Evolutionary conservation across 2,329 filamentous ascomycete genomes (phyloP).

Genomic region (Trichoderma sp.): DNA sequence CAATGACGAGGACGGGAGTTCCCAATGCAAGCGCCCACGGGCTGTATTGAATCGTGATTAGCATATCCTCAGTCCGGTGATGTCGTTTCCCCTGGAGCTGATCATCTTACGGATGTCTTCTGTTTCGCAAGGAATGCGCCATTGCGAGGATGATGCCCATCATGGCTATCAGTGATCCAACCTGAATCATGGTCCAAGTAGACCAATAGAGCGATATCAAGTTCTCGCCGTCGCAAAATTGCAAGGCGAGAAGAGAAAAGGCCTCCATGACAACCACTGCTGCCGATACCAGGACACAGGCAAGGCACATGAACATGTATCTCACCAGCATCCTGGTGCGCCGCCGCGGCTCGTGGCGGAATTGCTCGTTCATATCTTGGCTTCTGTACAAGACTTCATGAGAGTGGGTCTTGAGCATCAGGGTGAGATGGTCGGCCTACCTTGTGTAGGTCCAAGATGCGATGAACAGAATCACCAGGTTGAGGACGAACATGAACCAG

Average conservation of each 20-base stretch:
- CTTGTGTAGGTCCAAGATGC: slow-evolving; percentile 47
- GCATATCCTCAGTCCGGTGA: background rate
- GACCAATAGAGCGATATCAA: slow-evolving; percentile 63
- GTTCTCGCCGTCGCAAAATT: slow-evolving; percentile 63
- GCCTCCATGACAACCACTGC: slow-evolving; percentile 56
- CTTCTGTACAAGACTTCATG: slow-evolving; percentile 33
- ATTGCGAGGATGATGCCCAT: slow-evolving; percentile 58
- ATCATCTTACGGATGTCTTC: slow-evolving; percentile 53
- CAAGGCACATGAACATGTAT: slow-evolving; percentile 49
- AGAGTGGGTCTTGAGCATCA: slow-evolving; percentile 9
- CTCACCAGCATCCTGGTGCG: slow-evolving; percentile 44
- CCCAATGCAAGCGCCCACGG: slow-evolving; percentile 63
- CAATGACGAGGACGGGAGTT: slow-evolving; percentile 62
- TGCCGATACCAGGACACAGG: slow-evolving; percentile 50
- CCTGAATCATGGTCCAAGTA: slow-evolving; percentile 62
- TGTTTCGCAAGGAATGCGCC: slow-evolving; percentile 52
- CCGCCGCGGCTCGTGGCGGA: slow-evolving; percentile 38
- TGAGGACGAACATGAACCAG: slow-evolving; percentile 50
- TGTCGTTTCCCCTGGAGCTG: background rate
- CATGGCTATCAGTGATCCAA: slow-evolving; percentile 61
- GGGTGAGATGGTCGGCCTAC: slow-evolving; percentile 33
- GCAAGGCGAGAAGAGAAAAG: slow-evolving; percentile 55
- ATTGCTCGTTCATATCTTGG: slow-evolving; percentile 44
- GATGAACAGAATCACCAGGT: slow-evolving; percentile 49
- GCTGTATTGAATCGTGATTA: slow-evolving; percentile 40